Percentiles rank a stretch among this genome's conserved stretches.
These are phyloP conservation scores for Didymella sp. DNA, from an alignment of 2,329 filamentous ascomycete genomes.

Conservation along the genomic window DNA sequence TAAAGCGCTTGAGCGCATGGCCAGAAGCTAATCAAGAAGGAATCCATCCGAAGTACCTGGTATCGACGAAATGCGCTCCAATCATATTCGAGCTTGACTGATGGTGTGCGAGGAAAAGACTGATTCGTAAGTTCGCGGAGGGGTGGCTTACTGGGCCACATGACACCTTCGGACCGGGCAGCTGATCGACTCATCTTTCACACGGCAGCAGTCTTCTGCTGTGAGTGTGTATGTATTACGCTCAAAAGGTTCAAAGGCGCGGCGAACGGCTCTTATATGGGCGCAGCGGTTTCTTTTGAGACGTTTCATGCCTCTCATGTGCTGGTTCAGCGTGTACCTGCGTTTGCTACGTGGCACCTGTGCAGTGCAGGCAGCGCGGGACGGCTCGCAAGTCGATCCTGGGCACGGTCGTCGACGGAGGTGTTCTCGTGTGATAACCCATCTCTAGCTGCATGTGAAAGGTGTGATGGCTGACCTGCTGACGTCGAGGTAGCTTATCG, in stretches of 20 bases:
- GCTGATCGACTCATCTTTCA: constrained; percentile 48
- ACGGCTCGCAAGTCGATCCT: constrained; percentile 50
- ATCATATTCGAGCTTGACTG: constrained; percentile 36
- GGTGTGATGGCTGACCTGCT: constrained; percentile 26
- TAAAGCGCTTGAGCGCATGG: constrained; percentile 46
- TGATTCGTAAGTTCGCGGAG: constrained; percentile 47
- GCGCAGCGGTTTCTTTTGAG: constrained; percentile 25
- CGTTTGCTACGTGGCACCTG: constrained; percentile 50
- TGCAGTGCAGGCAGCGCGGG: constrained; percentile 41
- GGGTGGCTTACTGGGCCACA: constrained; percentile 50
- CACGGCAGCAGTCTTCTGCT: constrained; percentile 30
- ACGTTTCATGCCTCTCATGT: constrained; percentile 35
- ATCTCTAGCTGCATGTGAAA: constrained; percentile 40
- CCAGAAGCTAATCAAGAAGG: constrained; percentile 47
- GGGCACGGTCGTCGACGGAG: constrained; percentile 35
- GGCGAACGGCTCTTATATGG: constrained; percentile 35
- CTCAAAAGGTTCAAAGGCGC: constrained; percentile 23
- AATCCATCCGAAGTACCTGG: constrained; percentile 47
- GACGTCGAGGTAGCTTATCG: constrained; percentile 30
- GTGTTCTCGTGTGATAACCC: constrained; percentile 33
- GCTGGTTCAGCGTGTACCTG: constrained; percentile 43
- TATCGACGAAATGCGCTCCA: constrained; percentile 39
- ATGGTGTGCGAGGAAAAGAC: constrained; percentile 47
- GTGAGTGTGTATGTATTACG: constrained; percentile 27
- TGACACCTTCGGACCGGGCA: constrained; percentile 42